Conservation (phyloP, 1,139 yeast species). For the Suzukiozyma palmioleophila region DNA sequence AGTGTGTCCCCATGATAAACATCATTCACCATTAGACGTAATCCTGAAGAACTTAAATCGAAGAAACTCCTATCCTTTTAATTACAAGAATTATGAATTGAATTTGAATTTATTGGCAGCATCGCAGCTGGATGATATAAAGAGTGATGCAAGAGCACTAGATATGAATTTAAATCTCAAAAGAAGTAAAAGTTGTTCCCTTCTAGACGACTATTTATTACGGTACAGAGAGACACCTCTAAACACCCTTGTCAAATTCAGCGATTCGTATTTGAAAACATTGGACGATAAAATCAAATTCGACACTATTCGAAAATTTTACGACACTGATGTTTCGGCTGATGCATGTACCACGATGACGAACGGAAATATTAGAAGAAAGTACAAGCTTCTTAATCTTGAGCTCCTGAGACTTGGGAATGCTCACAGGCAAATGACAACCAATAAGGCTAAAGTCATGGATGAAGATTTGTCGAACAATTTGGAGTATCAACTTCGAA, state of each 20-base stretch:
- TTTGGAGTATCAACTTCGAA: constrained; percentile 50
- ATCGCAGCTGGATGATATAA: constrained; percentile 11
- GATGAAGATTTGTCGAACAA: constrained; percentile 28
- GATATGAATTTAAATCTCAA: not conserved
- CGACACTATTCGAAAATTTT: constrained; percentile 15
- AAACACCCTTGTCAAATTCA: constrained; percentile 22
- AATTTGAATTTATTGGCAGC: constrained; percentile 28
- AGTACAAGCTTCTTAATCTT: constrained; percentile 26
- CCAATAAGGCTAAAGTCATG: constrained; percentile 26
- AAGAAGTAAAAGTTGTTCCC: constrained; percentile 4
- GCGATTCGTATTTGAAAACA: constrained; percentile 18
- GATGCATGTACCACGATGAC: constrained; percentile 8
- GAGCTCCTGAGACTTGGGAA: constrained; percentile 30
- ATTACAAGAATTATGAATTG: constrained; percentile 17
- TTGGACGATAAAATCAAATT: constrained; percentile 19
- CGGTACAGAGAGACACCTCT: constrained; percentile 6
- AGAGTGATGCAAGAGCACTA: not conserved
- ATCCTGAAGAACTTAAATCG: constrained; percentile 30
- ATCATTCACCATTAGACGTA: constrained; percentile 8
- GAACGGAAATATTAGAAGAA: constrained; percentile 17
- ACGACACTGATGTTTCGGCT: constrained; percentile 7
- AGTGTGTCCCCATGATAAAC: constrained; percentile 3
- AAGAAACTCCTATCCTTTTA: constrained; percentile 43
- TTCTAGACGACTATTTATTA: constrained; percentile 1
- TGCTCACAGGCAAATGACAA: constrained; percentile 24